Base-by-base conservation (phyloP, 345 rosid genomes). In the Eucalyptus microcorys region DNA sequence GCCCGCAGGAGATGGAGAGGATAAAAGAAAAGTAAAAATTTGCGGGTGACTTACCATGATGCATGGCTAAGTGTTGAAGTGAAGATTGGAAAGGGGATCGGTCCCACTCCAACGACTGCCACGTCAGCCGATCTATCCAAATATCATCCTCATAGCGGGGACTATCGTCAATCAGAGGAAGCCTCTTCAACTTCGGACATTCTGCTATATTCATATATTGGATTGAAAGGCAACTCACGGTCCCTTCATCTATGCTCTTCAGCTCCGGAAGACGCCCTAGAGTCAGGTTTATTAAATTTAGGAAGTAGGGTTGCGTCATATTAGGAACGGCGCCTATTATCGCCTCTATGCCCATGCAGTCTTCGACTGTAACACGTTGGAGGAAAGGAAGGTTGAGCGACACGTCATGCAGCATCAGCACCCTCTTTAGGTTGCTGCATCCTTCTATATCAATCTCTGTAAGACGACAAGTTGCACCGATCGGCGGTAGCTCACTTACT, bases 191-290 rank as follows among this genome's bases (percentile, higher is more conserved):
- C 34, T 61, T 30, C 19, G 10, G 37, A 61, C 71, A 61, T 1
- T 7, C 0, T 1, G 0, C 0, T 30, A 61, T 61, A 0, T 0
- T 0, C n/a, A 30, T 14, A 14, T 0, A 7, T n/a, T 30, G 4
- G 37, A 61, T 30, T 7, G 37, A 61, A 61, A 13, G 16, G 1
- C 37, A 30, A 30, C 37, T 61, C 71, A 61, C 9, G 19, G 14
- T 30, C 8, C 71, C 34, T 13, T 61, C 37, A 1, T 37, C 14
- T 61, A 30, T 61, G 34, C 2, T 30, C 71, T 30, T 61, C 19
- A 61, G 37, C 17, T 61, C 3, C 3, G 71, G 71, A 30, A 61
- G 71, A 61, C 2, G 30, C 8, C 0, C 0, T 30, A 61, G 71
- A 61, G 0, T 7, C 71, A 61, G 19, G 10, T 1, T 0, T 30